Evolutionary conservation across 176 grass and related monocot genomes (phyloP), one percentile per base, ranked within the genome.

Genomic region (Oryza meridionalis): DNA sequence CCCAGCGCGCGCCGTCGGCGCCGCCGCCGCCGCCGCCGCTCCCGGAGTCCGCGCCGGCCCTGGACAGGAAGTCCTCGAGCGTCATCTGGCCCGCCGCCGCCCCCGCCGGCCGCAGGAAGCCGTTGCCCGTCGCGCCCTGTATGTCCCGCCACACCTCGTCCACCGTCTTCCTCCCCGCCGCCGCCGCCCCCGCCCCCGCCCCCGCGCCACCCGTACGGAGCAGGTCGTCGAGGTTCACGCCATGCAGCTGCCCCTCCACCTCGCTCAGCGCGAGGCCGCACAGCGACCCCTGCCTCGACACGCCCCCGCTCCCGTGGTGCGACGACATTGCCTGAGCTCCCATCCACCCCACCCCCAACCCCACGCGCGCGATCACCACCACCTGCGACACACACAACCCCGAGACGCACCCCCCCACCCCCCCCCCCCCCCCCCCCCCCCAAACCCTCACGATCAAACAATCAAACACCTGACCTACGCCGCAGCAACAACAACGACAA

Each of bases 101-200:
- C n/a, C 78, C 38, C 8, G 73, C 62, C 33, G 61, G 44, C 16
- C 84, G 92, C 72, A 72, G 70, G 19, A 77, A 62, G 17, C 27
- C 64, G 16, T 46, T 24, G 25, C 13, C 44, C 45, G 27, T 46
- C 25, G 71, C 17, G 68, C 59, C 80, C 62, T 94, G 92, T 76
- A 94, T 94, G 86, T 91, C 95, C 24, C 86, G 87, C 95, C 95
- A 97, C 73, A 92, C 90, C 82, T 97, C 92, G 70, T 94, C 95
- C 24, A 58, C 92, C 17, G 90, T 92, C 84, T 86, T 94, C 72
- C 81, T 90, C 73, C 73, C 75, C 37, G 82, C 69, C 40, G 66
- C 51, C 37, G 75, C 24, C 77, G 32, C 69, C 40, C 55, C 51
- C 37, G 75, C 24, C 77, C 32, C 32, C 32, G 44, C 45, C 58